These are phyloP conservation scores for Diutina scorzettiae DNA, from an alignment of 1,139 yeast genomes.

Conservation along the genomic window DNA sequence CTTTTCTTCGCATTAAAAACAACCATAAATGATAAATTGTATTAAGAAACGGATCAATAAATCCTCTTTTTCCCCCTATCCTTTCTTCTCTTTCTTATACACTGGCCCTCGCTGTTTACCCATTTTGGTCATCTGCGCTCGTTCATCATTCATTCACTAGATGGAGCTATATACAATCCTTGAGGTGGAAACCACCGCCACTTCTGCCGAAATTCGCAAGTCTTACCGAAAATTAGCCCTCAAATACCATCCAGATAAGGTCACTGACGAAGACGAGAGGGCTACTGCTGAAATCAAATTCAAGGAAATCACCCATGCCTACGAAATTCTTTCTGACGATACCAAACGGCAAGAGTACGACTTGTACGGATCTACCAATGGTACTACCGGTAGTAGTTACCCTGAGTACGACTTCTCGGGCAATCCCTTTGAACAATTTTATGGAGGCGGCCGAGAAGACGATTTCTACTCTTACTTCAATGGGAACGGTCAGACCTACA, in stretches of 20 bases:
- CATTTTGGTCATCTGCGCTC: no score
- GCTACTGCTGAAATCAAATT: slow-evolving; percentile 59
- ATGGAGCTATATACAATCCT: slow-evolving; percentile 46
- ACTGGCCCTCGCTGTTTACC: no score
- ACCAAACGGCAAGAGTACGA: slow-evolving; percentile 45
- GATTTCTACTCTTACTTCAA: slow-evolving; percentile 67
- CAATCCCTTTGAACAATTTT: slow-evolving; percentile 32
- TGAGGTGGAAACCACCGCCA: slow-evolving; percentile 53
- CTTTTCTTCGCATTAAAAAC: no score
- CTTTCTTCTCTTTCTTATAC: no score
- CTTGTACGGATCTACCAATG: slow-evolving; percentile 37
- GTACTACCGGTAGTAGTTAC: slow-evolving; percentile 11
- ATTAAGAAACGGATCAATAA: no score
- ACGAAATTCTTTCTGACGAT: slow-evolving; percentile 62
- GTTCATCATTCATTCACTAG: not conserved
- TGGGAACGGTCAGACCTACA: slow-evolving; percentile 22
- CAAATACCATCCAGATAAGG: slow-evolving; percentile 74
- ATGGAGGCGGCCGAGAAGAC: slow-evolving; percentile 33
- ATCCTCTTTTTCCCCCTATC: no score
- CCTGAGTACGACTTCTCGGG: slow-evolving; percentile 11
- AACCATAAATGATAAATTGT: no score
- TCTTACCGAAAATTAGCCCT: slow-evolving; percentile 72
- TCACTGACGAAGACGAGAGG: slow-evolving; percentile 47
- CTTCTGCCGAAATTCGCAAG: slow-evolving; percentile 54
- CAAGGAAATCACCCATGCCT: slow-evolving; percentile 68